phyloP scores from a whole-genome alignment of 2,329 filamentous ascomycete species.

The Cercospora sp. region DNA sequence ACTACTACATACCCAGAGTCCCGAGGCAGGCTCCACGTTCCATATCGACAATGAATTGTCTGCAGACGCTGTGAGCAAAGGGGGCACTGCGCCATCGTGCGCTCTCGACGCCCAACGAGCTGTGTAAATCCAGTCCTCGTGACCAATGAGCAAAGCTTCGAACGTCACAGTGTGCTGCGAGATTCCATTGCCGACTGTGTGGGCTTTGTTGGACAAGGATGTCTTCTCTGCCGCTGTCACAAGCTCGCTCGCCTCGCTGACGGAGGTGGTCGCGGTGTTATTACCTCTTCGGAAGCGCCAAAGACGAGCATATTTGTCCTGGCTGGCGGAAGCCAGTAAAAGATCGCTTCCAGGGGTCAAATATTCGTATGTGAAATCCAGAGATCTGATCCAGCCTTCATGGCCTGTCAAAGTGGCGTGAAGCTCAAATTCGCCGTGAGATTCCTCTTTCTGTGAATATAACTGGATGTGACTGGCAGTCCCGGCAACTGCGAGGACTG shows the following conservation, averaged over 20 bases:
- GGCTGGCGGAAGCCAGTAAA: conserved; percentile 86
- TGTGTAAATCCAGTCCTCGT: conserved; percentile 98
- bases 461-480: conserved; percentile 82
- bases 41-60: conserved; percentile 94
- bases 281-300: conserved; percentile 74
- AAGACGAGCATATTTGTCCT: conserved; percentile 94
- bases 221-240: conserved; percentile 35
- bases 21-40: conserved; percentile 79
- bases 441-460: conserved; percentile 59
- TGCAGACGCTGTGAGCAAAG: conserved; percentile 80
- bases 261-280: background rate
- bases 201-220: conserved; percentile 84
- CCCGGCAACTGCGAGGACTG: conserved; percentile 74
- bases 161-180: conserved; percentile 81
- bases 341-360: conserved; percentile 62
- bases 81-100: conserved; percentile 46
- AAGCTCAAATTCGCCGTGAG: conserved; percentile 60
- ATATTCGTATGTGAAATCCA: conserved; percentile 72
- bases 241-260: conserved; percentile 12
- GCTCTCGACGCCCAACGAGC: conserved; percentile 67
- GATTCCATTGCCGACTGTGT: conserved; percentile 65
- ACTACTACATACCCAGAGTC: conserved; percentile 85
- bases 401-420: conserved; percentile 82
- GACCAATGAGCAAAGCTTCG: conserved; percentile 87
- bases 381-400: conserved; percentile 89